phyloP scores from a whole-genome alignment of 2,329 filamentous ascomycete species.

The Eurotiales sp. region DNA sequence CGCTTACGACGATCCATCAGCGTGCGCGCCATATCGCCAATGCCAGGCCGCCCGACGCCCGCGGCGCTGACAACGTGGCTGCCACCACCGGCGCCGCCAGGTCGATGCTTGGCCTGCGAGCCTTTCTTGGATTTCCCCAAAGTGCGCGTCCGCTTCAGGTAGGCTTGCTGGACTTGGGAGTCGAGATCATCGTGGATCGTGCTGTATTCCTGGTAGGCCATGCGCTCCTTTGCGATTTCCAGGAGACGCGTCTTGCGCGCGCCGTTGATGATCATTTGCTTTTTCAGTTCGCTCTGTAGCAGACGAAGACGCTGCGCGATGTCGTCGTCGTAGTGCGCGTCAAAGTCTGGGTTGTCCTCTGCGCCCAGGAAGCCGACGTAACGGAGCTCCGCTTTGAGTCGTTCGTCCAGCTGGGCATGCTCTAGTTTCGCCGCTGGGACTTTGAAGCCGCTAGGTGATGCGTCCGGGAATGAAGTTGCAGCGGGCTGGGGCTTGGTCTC shows the following conservation, averaged over 20 bases:
- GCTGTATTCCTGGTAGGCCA: constrained; percentile 95
- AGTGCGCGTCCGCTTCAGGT: constrained; percentile 90
- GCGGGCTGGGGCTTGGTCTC: constrained; percentile 53
- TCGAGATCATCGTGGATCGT: constrained; percentile 97
- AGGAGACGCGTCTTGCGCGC: constrained; percentile 82
- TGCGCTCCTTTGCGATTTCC: constrained; percentile 83
- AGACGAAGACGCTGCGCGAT: constrained; percentile 84
- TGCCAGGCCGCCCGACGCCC: constrained; percentile 53
- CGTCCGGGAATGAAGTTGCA: constrained; percentile 76
- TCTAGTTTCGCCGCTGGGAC: constrained; percentile 75
- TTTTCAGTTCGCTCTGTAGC: constrained; percentile 75
- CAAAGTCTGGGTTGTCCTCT: constrained; percentile 72
- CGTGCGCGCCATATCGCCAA: constrained; percentile 85
- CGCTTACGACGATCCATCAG: constrained; percentile 86
- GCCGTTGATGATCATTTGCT: constrained; percentile 82
- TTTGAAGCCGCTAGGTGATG: constrained; percentile 72
- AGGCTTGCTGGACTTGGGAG: constrained; percentile 88
- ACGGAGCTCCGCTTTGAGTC: constrained; percentile 83
- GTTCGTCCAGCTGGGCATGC: constrained; percentile 82
- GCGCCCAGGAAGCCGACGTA: constrained; percentile 82
- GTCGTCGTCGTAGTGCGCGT: constrained; percentile 88
- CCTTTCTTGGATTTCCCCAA: constrained; percentile 93
- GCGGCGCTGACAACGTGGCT: constrained; percentile 49
- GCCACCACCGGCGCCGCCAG: constrained; percentile 69
- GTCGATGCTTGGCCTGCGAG: constrained; percentile 55